Base-by-base conservation (phyloP, 495 filamentous ascomycete species). In the Acidiella bohemica region DNA sequence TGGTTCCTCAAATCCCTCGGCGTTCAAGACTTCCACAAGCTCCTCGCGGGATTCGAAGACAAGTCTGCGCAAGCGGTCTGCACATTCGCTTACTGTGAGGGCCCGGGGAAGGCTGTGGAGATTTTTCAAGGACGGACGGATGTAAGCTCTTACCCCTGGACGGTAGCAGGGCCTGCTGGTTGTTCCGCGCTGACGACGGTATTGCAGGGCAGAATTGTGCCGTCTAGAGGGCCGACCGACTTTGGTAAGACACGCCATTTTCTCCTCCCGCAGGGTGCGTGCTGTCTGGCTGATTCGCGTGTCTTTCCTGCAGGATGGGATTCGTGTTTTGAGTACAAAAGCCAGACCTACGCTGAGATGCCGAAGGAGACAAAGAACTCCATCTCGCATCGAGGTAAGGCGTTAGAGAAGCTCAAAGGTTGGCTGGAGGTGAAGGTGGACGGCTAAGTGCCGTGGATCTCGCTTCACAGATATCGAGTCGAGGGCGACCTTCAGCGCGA, bases 321-420 rank as follows among this genome's bases (percentile, higher is more conserved):
- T 57, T 75, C 92, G 0, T 81, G 93, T 34, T 99, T 99, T 51
- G 90, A 99, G 62, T 87, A 90, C 51, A 73, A 88, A 48, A 88
- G 87, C 33, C 63, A 84, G 61, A 97, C 90, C 62, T 96, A 93
- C 55, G 92, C 90, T 18, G 90, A 99, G 65, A 99, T 99, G 90
- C 80, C 84, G 33, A 84, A 85, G 60, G 68, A 61, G 20, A 76
- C 77, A 55, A 99, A 99, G 80, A 96, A 96, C 64, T 68, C 70
- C 50, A 80, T 96, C 48, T 93, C 84, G 24, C 90, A 99, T 63
- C 81, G 90, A 32, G 78, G 68, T 57, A 81, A 78, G 55, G 90
- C 90, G 21, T 65, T 96, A 32, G 69, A 73, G 48, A 92, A 93
- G 60, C 63, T 97, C 49, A 83, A 81, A 53, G 66, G 63, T 6